phyloP scores from a whole-genome alignment of 2,329 filamentous ascomycete species.

The Fusarium albosuccineum region DNA sequence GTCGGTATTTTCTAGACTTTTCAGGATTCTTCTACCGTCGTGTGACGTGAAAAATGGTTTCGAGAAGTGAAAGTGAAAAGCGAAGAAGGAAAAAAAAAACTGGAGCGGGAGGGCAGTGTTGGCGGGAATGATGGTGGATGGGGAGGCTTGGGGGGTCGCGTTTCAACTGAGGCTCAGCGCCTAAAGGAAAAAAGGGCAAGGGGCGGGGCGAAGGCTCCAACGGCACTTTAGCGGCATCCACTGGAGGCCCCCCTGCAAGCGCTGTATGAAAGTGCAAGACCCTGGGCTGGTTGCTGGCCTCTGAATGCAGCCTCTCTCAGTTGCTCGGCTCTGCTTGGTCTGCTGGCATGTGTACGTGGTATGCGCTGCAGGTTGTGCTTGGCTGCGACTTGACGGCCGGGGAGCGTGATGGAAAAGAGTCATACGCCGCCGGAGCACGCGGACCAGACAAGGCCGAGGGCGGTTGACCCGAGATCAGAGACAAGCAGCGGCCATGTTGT shows the following conservation, averaged over 20 bases:
- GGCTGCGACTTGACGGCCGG: neutral
- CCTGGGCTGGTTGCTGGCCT: slow-evolving; percentile 1
- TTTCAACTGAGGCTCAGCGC: slow-evolving; percentile 16
- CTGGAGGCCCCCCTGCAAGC: slow-evolving; percentile 27
- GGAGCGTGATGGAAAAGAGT: slow-evolving; percentile 11
- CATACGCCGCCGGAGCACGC: slow-evolving; percentile 22
- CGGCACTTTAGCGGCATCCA: slow-evolving; percentile 5
- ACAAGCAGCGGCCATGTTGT: no score
- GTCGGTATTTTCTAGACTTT: neutral
- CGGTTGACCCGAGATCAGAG: neutral
- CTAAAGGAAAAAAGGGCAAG: neutral
- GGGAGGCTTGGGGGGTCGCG: slow-evolving; percentile 27
- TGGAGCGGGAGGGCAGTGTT: slow-evolving; percentile 36
- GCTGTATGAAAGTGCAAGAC: slow-evolving; percentile 17
- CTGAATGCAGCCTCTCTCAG: neutral
- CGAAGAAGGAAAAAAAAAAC: slow-evolving; percentile 34
- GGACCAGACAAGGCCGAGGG: slow-evolving; percentile 5
- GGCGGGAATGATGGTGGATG: slow-evolving; percentile 6
- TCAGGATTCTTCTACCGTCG: slow-evolving; percentile 4
- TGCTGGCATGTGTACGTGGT: neutral
- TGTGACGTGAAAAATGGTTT: slow-evolving; percentile 15
- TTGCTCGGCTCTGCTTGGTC: neutral
- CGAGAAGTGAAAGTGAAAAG: slow-evolving; percentile 16
- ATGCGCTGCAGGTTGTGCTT: neutral
- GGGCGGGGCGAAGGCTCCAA: slow-evolving; percentile 3